Evolutionary conservation across 345 rosid genomes (phyloP).

Genomic region (Brassica carinata): DNA sequence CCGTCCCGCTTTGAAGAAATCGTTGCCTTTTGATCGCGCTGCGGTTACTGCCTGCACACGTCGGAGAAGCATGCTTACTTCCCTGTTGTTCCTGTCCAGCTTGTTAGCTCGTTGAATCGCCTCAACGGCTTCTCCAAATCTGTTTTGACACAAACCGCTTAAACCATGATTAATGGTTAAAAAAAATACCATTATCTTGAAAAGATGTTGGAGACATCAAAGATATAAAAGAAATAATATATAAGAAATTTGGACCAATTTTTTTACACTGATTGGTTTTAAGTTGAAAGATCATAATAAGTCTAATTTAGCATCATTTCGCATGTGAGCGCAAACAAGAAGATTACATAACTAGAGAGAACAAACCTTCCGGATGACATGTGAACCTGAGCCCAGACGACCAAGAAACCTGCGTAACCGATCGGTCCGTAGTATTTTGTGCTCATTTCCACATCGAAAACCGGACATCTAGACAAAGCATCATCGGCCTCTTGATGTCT

Average conservation of each 20-base stretch:
- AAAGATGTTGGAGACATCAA: too few relatives aligned
- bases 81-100: constrained; percentile 68
- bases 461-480: constrained; percentile 55
- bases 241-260: too few relatives aligned
- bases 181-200: too few relatives aligned
- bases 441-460: constrained; percentile 56
- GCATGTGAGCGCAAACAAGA: neutral
- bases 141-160: constrained; percentile 6
- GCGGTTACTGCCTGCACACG: constrained; percentile 56
- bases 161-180: neutral
- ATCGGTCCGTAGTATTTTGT: constrained; percentile 76
- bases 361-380: constrained; percentile 84
- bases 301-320: too few relatives aligned
- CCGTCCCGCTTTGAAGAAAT: constrained; percentile 57
- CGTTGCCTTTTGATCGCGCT: constrained; percentile 71
- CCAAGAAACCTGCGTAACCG: constrained; percentile 66
- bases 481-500: constrained; percentile 82
- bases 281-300: too few relatives aligned
- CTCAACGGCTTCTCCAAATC: constrained; percentile 67
- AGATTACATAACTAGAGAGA: neutral
- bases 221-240: too few relatives aligned
- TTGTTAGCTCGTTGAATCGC: constrained; percentile 64
- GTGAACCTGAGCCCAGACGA: constrained; percentile 77
- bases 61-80: constrained; percentile 50
- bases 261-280: too few relatives aligned